Evolutionary conservation across 2,329 filamentous ascomycete species (phyloP), one percentile per base, ranked within the genome.

Genomic region (Alternaria gansuensis): DNA sequence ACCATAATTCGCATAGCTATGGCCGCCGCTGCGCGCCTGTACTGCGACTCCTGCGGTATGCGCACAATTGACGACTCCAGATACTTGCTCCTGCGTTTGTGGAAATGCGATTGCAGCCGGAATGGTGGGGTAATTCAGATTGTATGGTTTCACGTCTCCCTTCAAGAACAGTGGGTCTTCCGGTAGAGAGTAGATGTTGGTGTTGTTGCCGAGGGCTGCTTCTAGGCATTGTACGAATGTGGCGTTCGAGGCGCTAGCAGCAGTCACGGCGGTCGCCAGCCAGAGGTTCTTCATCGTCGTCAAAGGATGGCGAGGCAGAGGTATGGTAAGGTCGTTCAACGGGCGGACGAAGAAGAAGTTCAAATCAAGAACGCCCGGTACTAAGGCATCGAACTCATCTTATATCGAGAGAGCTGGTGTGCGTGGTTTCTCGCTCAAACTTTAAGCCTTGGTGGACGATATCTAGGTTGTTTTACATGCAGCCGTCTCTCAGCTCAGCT

Each of bases 1-100:
- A 49, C 46, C 46, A 49, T 49, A 49, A 21, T 49, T 49, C 5
- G 46, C 46, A 26, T 49, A 49, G 14, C 46, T 49, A 49, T 49
- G 46, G 2, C 46, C 31, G 8, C 46, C 46, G 8, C 46, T 49
- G 21, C 31, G 46, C 21, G 46, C 46, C 21, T 49, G 46, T 9
- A 49, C 46, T 13, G 46, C 46, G 14, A 49, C 46, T 49, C 46
- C 31, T 34, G 29, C 33, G 21, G 23, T 7, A 34, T 49, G 31
- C 31, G 46, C 46, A 36, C 46, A 49, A 11, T 34, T 49, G 31
- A 49, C 31, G 14, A 34, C 46, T 3, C 23, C 31, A 13, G 46
- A 49, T 8, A 49, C 46, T 37, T 49, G 46, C 46, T 49, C 31
- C 1, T n/a, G 21, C 1, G 46, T 49, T 11, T 26, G 26, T 28